These are phyloP conservation scores for Magnolia sinica DNA, from an alignment of 164 flowering plant genomes.

Conservation along the genomic window DNA sequence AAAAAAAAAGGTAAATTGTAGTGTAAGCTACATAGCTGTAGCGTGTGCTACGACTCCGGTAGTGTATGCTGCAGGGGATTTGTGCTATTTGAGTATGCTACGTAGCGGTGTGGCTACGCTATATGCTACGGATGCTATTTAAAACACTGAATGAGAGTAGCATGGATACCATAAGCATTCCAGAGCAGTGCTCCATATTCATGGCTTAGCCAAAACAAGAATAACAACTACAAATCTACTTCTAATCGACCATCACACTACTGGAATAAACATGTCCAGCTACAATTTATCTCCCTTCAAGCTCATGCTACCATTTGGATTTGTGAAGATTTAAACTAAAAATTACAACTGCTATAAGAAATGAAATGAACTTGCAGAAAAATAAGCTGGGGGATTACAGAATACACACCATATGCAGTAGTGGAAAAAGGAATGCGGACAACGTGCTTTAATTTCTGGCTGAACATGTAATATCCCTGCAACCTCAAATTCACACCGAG, in stretches of 20 bases:
- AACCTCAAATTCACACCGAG: slow-evolving; percentile 19
- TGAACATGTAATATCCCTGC: slow-evolving; percentile 93
- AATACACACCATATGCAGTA: slow-evolving; percentile 71
- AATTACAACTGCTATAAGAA: not conserved
- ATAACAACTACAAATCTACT: not conserved
- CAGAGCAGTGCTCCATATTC: not conserved
- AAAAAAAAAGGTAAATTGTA: no score
- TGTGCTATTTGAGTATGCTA: no score
- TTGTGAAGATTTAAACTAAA: no score
- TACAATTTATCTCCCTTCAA: not conserved
- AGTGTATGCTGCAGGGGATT: no score
- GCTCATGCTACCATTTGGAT: not conserved
- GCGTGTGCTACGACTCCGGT: no score
- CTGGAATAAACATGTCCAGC: not conserved
- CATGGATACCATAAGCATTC: not conserved
- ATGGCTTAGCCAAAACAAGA: not conserved
- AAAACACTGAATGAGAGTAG: no score
- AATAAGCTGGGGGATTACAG: slow-evolving; percentile 1
- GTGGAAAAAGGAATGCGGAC: slow-evolving; percentile 86
- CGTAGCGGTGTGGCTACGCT: no score
- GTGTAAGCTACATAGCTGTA: no score
- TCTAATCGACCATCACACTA: not conserved
- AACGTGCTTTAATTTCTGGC: slow-evolving; percentile 94
- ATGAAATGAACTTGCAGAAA: not conserved
- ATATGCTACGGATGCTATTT: no score